A percentile compares a stretch with the other conserved stretches of the same genome.
Conservation (phyloP, 1,284 basidiomycete species). For the Cerioporus squamosus region DNA sequence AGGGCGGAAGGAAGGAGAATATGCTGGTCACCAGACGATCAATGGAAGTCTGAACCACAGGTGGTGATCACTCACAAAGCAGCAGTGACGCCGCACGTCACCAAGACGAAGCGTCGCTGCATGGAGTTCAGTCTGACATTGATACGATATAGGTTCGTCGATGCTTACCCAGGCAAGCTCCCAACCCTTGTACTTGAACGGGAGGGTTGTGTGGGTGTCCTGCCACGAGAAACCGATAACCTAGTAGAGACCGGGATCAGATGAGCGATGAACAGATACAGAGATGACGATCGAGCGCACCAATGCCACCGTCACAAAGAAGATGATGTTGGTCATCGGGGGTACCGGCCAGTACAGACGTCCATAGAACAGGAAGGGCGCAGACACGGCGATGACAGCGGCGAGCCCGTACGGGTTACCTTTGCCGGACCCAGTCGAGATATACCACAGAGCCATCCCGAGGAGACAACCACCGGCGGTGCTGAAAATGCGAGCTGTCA, state of each 20-base stretch:
- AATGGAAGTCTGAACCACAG: too few relatives aligned
- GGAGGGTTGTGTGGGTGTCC: conserved; percentile 52
- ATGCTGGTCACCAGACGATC: conserved; percentile 42
- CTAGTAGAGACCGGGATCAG: too few relatives aligned
- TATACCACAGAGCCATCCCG: conserved; percentile 79
- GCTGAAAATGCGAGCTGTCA: conserved; percentile 63
- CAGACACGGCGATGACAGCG: conserved; percentile 69
- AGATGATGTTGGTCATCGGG: conserved; percentile 75
- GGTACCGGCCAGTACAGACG: conserved; percentile 78
- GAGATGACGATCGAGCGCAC: conserved; percentile 28
- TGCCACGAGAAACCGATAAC: conserved; percentile 77
- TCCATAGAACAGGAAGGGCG: conserved; percentile 71
- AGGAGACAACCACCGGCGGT: conserved; percentile 74
- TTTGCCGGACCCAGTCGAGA: conserved; percentile 63
- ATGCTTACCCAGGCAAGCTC: conserved; percentile 64
- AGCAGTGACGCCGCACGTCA: conserved; percentile 61
- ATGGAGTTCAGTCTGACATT: background rate
- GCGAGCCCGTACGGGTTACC: conserved; percentile 81
- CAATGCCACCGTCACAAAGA: conserved; percentile 71
- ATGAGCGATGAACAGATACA: too few relatives aligned
- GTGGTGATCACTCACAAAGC: conserved; percentile 55
- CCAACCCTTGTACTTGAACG: conserved; percentile 61
- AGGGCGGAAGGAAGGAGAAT: conserved; percentile 71
- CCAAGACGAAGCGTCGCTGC: conserved; percentile 66
- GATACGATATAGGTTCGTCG: background rate